Evolutionary conservation across 2,329 filamentous ascomycete species (phyloP), one percentile per base, ranked within the genome.

Genomic region (Madurella fahalii): DNA sequence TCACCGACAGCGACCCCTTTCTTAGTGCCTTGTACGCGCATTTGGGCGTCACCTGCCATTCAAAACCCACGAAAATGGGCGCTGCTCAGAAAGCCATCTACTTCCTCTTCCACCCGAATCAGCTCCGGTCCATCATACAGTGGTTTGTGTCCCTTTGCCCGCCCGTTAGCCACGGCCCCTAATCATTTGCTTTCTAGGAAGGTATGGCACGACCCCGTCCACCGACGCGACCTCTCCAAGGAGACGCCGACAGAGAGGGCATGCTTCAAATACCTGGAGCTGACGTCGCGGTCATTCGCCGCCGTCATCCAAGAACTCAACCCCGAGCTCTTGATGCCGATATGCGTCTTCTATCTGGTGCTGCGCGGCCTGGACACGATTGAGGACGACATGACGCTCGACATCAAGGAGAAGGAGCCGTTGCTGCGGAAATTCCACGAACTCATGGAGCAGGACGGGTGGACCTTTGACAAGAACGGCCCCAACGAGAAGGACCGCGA

Each of bases 361-460:
- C 80, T 99, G 52, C 89, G 94, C 58, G 94, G 90, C 45, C 82
- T 99, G 48, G 94, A 99, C 72, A 99, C 94, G n/a, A 89, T 99
- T 57, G 94, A 99, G 74, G 94, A 99, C 77, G 94, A 99, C 72
- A 97, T 96, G 85, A 95, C 91, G 5, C 86, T 99, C 57, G 78
- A 87, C 2, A 75, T 93, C 40, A 80, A 82, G 61, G 85, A 81
- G 67, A 99, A 99, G 76, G 88, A 95, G 67, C 90, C 91, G 2
- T 73, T 96, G 53, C 77, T 99, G 58, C 84, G 93, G 58, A 79
- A 87, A 45, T 99, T 99, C 72, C 78, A 95, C 68, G 75, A 87
- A 52, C 80, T 86, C 61, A 79, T 97, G 67, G 86, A 90, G 62
- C 73, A 86, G 60, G 89, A 95, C 61, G 92, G 90, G 50, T 99